These are phyloP conservation scores for Fagopyrum esculentum DNA, from an alignment of 148 eudicot genomes.

Conservation along the genomic window DNA sequence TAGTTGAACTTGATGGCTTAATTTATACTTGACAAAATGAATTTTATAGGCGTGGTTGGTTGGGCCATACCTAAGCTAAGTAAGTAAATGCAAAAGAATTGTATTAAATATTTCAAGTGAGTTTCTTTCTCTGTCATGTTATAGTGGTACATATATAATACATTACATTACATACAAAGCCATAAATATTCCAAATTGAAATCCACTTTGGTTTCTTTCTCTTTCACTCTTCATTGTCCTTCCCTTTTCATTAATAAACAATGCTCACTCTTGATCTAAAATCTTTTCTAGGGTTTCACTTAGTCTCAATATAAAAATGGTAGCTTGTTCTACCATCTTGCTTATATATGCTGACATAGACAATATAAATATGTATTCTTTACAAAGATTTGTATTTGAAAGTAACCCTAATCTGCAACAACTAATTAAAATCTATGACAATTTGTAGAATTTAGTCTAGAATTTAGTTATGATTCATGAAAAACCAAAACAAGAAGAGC, in stretches of 20 bases:
- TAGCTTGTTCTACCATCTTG: too few relatives aligned
- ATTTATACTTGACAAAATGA: neutral
- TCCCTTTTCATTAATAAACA: neutral
- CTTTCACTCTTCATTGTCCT: neutral
- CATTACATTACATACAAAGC: neutral
- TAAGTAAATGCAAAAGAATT: neutral
- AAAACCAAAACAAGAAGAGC: neutral
- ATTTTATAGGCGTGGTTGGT: slow-evolving; percentile 2
- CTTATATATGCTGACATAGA: too few relatives aligned
- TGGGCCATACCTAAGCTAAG: neutral
- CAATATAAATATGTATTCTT: too few relatives aligned
- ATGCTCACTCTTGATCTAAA: neutral
- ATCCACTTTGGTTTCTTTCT: neutral
- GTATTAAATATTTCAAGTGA: neutral
- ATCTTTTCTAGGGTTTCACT: neutral
- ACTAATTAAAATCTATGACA: too few relatives aligned
- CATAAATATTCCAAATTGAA: neutral
- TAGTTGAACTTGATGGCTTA: slow-evolving; percentile 4
- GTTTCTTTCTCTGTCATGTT: slow-evolving; percentile 4
- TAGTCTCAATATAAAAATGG: too few relatives aligned
- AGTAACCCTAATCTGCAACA: too few relatives aligned
- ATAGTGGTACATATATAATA: slow-evolving; percentile 3
- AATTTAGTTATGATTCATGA: neutral
- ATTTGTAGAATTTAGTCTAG: too few relatives aligned
- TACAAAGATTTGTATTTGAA: too few relatives aligned